phyloP scores from a whole-genome alignment of 768 basidiomycete species.

The Megacollybia marginata region DNA sequence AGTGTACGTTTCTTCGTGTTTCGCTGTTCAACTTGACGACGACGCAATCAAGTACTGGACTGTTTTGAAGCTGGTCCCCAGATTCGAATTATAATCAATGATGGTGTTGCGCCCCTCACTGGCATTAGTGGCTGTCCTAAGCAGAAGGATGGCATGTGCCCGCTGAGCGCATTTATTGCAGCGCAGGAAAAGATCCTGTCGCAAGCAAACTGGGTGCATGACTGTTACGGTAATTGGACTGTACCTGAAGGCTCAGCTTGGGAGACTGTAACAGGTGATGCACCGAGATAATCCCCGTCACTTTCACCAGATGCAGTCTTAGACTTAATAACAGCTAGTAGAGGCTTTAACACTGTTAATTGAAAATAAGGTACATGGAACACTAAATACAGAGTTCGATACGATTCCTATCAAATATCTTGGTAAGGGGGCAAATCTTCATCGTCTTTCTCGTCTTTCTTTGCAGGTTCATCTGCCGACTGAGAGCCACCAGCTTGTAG shows the following conservation, averaged over 20 bases:
- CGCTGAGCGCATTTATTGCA: slow-evolving; percentile 60
- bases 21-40: neutral
- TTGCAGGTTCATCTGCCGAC: neutral
- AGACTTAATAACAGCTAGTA: no score
- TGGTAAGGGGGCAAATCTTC: slow-evolving; percentile 37
- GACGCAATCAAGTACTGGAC: slow-evolving; percentile 43
- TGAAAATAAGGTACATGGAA: neutral
- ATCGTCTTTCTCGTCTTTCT: slow-evolving; percentile 20
- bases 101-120: slow-evolving; percentile 76
- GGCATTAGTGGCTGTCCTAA: slow-evolving; percentile 67
- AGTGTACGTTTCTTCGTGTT: slow-evolving; percentile 41
- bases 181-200: slow-evolving; percentile 61
- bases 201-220: slow-evolving; percentile 66
- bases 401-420: slow-evolving; percentile 1
- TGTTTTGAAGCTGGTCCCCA: slow-evolving; percentile 49
- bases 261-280: slow-evolving; percentile 68
- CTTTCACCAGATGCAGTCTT: no score
- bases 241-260: slow-evolving; percentile 60
- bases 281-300: slow-evolving; percentile 29
- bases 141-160: slow-evolving; percentile 73
- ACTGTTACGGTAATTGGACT: slow-evolving; percentile 71
- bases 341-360: no score
- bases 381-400: neutral
- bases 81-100: slow-evolving; percentile 83
- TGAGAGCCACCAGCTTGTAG: slow-evolving; percentile 16